A percentile compares a stretch with the other conserved stretches of the same genome.
Conservation (phyloP, 306 rosid species). For the Castanospermum australe region DNA sequence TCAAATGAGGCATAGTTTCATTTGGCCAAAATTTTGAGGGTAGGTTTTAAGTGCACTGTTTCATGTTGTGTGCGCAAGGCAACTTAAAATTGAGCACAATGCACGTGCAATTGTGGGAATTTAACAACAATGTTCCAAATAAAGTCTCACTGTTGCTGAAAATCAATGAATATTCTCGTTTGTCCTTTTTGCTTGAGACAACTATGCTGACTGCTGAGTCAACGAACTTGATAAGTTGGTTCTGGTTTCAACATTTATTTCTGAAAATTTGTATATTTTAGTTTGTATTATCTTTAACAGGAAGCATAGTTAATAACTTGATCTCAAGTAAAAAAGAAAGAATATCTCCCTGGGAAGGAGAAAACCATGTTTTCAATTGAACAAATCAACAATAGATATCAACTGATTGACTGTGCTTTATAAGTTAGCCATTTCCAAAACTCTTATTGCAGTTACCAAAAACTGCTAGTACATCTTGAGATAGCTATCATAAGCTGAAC, state of each 20-base stretch:
- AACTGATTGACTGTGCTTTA: background rate
- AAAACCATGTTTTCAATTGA: background rate
- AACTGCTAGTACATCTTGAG: background rate
- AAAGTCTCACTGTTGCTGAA: background rate
- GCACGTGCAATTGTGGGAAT: background rate
- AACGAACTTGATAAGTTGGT: background rate
- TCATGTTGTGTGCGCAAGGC: background rate
- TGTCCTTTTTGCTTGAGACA: background rate
- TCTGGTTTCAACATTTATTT: background rate
- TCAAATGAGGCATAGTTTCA: too few relatives aligned
- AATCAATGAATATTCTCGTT: background rate
- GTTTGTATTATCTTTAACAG: background rate
- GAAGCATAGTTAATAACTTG: background rate
- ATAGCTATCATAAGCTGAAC: background rate
- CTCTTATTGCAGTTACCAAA: background rate
- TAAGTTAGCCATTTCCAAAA: conserved; percentile 1
- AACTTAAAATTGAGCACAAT: background rate
- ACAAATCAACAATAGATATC: background rate
- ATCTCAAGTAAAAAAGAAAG: background rate
- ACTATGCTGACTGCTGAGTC: background rate
- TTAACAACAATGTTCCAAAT: background rate
- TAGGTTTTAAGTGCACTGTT: background rate
- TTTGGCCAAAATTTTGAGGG: background rate
- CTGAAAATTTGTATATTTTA: background rate
- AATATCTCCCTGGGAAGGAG: background rate